Percentiles rank a stretch among this genome's conserved stretches.
These are phyloP conservation scores for Citrus reticulata DNA, from an alignment of 345 rosid species.

Conservation along the genomic window DNA sequence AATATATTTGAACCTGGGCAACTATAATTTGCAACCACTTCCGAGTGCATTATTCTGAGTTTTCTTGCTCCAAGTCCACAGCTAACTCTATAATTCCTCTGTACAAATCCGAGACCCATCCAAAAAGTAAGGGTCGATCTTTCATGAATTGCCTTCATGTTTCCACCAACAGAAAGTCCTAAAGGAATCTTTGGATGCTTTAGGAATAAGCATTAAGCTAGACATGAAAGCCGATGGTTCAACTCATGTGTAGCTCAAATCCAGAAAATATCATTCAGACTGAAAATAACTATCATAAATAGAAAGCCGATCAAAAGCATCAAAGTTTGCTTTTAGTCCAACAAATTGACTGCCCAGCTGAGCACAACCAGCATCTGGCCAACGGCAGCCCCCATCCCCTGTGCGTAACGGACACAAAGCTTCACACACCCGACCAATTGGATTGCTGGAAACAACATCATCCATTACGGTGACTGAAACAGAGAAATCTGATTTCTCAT, in stretches of 20 bases:
- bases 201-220: too few species aligned
- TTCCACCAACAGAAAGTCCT: too few species aligned
- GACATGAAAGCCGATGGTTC: too few species aligned
- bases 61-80: too few species aligned
- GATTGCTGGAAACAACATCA: conserved; percentile 35
- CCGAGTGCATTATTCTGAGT: too few species aligned
- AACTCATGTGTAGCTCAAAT: not conserved
- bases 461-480: conserved; percentile 59
- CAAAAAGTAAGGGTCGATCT: too few species aligned
- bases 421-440: conserved; percentile 47
- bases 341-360: conserved; percentile 73
- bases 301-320: conserved; percentile 82
- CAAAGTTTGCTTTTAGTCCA: conserved; percentile 81
- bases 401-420: conserved; percentile 63
- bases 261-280: conserved; percentile 33
- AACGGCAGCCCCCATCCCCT: conserved; percentile 69
- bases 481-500: conserved; percentile 58
- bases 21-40: too few species aligned
- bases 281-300: conserved; percentile 71
- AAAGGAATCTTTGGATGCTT: too few species aligned
- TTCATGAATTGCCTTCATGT: too few species aligned
- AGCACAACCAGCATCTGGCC: conserved; percentile 95
- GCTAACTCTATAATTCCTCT: too few species aligned
- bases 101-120: too few species aligned
- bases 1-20: too few species aligned